phyloP scores from a whole-genome alignment of 495 filamentous ascomycete species.

The Antarctomyces pellizariae region DNA sequence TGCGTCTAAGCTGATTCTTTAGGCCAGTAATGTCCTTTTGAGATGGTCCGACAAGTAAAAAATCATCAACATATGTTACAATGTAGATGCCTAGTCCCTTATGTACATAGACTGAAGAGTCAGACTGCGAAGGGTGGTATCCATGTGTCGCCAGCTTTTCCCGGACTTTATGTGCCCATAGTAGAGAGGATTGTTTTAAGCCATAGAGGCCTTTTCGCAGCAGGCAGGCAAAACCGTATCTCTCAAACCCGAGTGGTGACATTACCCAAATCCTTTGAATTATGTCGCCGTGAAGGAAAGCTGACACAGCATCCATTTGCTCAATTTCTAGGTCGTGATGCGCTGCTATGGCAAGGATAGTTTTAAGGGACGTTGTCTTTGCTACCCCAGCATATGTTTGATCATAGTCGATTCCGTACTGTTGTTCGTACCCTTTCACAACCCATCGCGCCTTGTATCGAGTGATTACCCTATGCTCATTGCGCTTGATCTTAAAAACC shows the following conservation, averaged over 20 bases:
- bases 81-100: conserved; percentile 5
- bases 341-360: conserved; percentile 11
- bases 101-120: conserved; percentile 5
- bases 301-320: conserved; percentile 14
- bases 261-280: conserved; percentile 11
- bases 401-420: not conserved
- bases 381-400: not conserved
- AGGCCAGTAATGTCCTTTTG: conserved; percentile 4
- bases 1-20: conserved; percentile 4
- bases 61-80: conserved; percentile 8
- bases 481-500: too few species aligned
- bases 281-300: conserved; percentile 11
- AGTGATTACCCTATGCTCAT: too few species aligned
- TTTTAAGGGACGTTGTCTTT: not conserved
- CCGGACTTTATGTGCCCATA: conserved; percentile 6
- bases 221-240: not conserved
- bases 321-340: conserved; percentile 9
- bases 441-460: too few species aligned
- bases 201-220: conserved; percentile 7
- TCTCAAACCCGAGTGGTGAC: conserved; percentile 7
- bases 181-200: conserved; percentile 8
- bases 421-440: not conserved
- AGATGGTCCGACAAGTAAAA: conserved; percentile 6
- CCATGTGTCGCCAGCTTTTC: conserved; percentile 5
- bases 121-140: conserved; percentile 3